A percentile compares a stretch with the other conserved stretches of the same genome.
phyloP scores from a whole-genome alignment of 1,284 basidiomycete genomes.

The Coriolopsis trogii region DNA sequence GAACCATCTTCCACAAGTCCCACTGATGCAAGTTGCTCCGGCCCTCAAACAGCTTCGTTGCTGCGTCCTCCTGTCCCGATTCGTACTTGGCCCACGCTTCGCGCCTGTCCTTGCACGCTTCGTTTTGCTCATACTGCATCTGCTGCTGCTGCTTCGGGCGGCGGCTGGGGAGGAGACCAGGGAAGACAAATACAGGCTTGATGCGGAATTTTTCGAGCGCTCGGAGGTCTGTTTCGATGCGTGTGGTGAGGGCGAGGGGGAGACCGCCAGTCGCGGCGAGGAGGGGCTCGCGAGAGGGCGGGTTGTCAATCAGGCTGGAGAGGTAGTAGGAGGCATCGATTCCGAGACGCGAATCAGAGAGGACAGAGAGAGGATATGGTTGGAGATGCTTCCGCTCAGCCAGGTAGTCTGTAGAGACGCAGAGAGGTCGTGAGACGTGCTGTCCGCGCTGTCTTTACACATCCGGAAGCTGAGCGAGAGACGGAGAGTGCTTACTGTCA shows the following conservation, averaged over 20 bases:
- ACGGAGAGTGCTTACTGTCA: slow-evolving; percentile 44
- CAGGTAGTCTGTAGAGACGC: slow-evolving; percentile 69
- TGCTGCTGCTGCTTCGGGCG: slow-evolving; percentile 60
- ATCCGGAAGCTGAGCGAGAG: neutral
- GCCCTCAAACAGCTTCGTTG: slow-evolving; percentile 81
- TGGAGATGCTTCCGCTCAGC: slow-evolving; percentile 87
- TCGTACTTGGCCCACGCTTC: slow-evolving; percentile 93
- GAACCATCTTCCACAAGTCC: slow-evolving; percentile 91
- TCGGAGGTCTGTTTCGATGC: slow-evolving; percentile 92
- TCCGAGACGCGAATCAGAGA: slow-evolving; percentile 93
- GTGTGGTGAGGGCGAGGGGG: slow-evolving; percentile 81
- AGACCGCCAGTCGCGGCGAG: slow-evolving; percentile 94
- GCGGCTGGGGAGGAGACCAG: slow-evolving; percentile 77
- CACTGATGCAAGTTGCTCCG: slow-evolving; percentile 71
- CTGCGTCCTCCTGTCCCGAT: slow-evolving; percentile 83
- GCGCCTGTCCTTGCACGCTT: slow-evolving; percentile 74
- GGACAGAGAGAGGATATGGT: slow-evolving; percentile 79
- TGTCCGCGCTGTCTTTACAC: slow-evolving; percentile 8
- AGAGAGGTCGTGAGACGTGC: slow-evolving; percentile 12
- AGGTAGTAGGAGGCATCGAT: slow-evolving; percentile 97
- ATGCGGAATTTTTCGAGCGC: slow-evolving; percentile 89
- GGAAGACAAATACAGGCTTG: slow-evolving; percentile 98
- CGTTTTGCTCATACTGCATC: slow-evolving; percentile 63
- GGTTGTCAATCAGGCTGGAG: slow-evolving; percentile 74
- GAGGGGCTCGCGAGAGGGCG: slow-evolving; percentile 84